A percentile compares a stretch with the other conserved stretches of the same genome.
phyloP scores from a whole-genome alignment of 768 basidiomycete species.

The Trametes cubensis region DNA sequence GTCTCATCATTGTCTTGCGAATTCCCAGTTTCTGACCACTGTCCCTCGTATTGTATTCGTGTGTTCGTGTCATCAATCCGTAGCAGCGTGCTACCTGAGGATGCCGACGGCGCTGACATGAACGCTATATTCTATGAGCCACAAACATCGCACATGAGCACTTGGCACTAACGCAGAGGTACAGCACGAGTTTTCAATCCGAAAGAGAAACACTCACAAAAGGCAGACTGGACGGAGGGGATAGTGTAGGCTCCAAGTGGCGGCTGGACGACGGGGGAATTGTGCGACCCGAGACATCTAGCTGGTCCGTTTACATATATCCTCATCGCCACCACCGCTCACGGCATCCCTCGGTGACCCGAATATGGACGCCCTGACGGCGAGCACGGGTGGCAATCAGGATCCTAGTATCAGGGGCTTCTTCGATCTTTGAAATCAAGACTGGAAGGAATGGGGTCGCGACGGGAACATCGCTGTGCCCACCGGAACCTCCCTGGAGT shows the following conservation, averaged over 20 bases:
- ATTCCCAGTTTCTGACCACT: slow-evolving; percentile 4
- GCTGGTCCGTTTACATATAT: slow-evolving; percentile 3
- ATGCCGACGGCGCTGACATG: background rate
- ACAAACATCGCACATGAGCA: too few species aligned
- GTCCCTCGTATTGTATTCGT: slow-evolving; percentile 8
- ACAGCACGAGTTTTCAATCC: too few species aligned
- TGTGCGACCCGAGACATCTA: background rate
- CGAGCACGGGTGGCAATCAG: slow-evolving; percentile 4
- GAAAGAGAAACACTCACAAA: background rate
- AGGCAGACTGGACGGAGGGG: background rate
- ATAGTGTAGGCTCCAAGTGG: background rate
- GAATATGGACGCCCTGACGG: background rate
- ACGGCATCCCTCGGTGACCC: background rate
- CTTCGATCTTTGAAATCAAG: slow-evolving; percentile 12
- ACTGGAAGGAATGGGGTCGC: background rate
- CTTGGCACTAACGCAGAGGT: too few species aligned
- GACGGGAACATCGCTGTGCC: background rate
- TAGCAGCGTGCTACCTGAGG: slow-evolving; percentile 6
- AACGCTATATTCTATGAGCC: slow-evolving; percentile 2
- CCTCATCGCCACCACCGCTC: background rate
- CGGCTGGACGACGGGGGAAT: background rate
- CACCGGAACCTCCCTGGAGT: too few species aligned
- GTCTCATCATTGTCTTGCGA: background rate
- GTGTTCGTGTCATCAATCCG: slow-evolving; percentile 20
- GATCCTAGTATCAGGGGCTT: slow-evolving; percentile 6